phyloP scores from a whole-genome alignment of 345 rosid genomes.

The Eucalyptus melliodora region DNA sequence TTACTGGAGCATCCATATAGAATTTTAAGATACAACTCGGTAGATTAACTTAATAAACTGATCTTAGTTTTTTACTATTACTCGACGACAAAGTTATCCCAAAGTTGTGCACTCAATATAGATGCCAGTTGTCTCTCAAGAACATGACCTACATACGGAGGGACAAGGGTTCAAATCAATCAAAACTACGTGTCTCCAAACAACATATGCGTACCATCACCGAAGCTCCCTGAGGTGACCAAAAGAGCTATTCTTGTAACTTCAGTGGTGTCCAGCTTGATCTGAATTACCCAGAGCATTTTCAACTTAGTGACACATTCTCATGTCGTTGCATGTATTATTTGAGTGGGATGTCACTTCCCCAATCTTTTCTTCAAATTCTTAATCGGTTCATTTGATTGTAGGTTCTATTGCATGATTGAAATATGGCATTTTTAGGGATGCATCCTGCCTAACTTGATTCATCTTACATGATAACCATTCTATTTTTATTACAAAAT shows the following conservation, averaged over 20 bases:
- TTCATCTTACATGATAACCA: not conserved
- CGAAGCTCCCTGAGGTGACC: not conserved
- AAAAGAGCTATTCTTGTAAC: not conserved
- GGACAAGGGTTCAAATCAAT: not conserved
- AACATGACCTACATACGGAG: not conserved
- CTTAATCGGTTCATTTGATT: not conserved
- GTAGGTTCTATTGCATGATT: not conserved
- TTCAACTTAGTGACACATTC: not conserved
- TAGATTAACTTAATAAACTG: not conserved
- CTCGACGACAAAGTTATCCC: not conserved
- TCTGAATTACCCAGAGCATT: not conserved
- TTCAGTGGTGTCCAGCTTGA: not conserved
- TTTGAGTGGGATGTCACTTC: not conserved
- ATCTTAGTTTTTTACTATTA: not conserved
- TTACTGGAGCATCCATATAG: not conserved
- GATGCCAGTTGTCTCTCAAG: not conserved
- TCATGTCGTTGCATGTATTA: not conserved
- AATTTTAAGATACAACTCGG: not conserved
- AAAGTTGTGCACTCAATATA: not conserved
- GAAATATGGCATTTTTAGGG: not conserved
- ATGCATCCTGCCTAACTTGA: not conserved
- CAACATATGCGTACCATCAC: not conserved
- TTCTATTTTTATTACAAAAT: no score
- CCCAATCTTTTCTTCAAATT: not conserved
- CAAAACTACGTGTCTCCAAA: not conserved